These are phyloP conservation scores for Taphrina confusa DNA, from an alignment of 1,139 yeast genomes.

Conservation along the genomic window DNA sequence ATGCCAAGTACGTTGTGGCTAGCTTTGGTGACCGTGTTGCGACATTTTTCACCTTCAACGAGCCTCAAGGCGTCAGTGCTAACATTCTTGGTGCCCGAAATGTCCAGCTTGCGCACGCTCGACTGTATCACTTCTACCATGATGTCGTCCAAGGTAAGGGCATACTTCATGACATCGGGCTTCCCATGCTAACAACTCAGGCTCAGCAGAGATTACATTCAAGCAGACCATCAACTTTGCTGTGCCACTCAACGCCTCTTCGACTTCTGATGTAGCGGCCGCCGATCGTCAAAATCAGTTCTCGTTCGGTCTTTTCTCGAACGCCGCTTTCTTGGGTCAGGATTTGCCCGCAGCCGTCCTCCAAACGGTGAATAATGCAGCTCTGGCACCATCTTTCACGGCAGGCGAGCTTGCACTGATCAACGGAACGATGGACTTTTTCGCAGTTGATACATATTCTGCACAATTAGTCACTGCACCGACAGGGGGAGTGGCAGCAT, in stretches of 20 bases:
- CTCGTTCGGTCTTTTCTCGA: neutral
- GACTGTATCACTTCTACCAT: conserved; percentile 12
- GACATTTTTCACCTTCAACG: conserved; percentile 48
- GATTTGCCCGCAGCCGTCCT: neutral
- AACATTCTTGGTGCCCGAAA: conserved; percentile 28
- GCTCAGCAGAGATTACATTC: neutral
- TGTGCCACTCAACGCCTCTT: conserved; percentile 40
- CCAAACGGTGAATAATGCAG: neutral
- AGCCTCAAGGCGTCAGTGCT: conserved; percentile 44
- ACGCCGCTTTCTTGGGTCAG: neutral
- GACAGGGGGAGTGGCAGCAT: neutral
- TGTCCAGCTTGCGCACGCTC: conserved; percentile 24
- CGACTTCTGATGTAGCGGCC: conserved; percentile 45
- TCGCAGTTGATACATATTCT: neutral
- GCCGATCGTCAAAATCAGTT: neutral
- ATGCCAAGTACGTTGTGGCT: conserved; percentile 47
- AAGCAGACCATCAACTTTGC: conserved; percentile 45
- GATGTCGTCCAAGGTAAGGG: conserved; percentile 30
- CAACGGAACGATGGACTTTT: neutral
- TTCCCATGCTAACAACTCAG: neutral
- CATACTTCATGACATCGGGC: conserved; percentile 12
- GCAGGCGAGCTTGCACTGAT: neutral
- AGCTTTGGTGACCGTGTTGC: conserved; percentile 49
- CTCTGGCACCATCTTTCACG: neutral
- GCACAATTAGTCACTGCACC: neutral